phyloP scores from a whole-genome alignment of 2,329 filamentous ascomycete genomes.

The Arachnopeziza araneosa region DNA sequence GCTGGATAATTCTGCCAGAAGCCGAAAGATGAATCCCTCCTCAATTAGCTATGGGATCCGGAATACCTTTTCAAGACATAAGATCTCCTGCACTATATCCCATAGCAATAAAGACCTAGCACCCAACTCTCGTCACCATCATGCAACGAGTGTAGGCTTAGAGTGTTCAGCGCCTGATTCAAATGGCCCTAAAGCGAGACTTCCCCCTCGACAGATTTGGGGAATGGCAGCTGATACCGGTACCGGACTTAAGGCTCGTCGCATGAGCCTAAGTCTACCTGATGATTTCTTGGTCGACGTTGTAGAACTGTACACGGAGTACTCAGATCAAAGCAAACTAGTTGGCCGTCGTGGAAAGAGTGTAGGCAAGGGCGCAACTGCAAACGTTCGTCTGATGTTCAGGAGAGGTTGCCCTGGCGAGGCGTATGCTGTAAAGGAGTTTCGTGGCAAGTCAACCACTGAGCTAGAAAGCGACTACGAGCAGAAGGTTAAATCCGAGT shows the following conservation, averaged over 20 bases:
- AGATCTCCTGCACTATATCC: conserved; percentile 14
- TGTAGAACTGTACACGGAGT: conserved; percentile 63
- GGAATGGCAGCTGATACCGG: conserved; percentile 61
- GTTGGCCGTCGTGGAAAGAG: conserved; percentile 68
- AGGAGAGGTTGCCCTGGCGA: conserved; percentile 56
- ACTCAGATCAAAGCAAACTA: conserved; percentile 63
- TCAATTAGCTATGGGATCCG: conserved; percentile 25
- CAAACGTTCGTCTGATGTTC: conserved; percentile 75
- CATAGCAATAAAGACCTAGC: conserved; percentile 8
- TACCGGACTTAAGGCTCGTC: conserved; percentile 71
- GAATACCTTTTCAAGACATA: conserved; percentile 18
- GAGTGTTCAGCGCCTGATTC: conserved; percentile 12
- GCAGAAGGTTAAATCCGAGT: conserved; percentile 88
- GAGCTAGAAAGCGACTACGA: conserved; percentile 73
- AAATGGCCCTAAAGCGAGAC: neutral
- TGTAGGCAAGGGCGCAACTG: conserved; percentile 76
- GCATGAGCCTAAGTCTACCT: conserved; percentile 66
- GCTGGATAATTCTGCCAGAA: conserved; percentile 36
- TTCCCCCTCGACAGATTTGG: conserved; percentile 42
- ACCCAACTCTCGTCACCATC: conserved; percentile 8
- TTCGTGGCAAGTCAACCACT: conserved; percentile 63
- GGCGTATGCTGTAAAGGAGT: conserved; percentile 82
- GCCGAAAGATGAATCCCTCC: conserved; percentile 42
- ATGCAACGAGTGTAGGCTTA: conserved; percentile 27
- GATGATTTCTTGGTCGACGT: conserved; percentile 59